Evolutionary conservation across 2,329 filamentous ascomycete genomes (phyloP), one percentile per base, ranked within the genome.

Genomic region (Colletotrichum chlorophyti): DNA sequence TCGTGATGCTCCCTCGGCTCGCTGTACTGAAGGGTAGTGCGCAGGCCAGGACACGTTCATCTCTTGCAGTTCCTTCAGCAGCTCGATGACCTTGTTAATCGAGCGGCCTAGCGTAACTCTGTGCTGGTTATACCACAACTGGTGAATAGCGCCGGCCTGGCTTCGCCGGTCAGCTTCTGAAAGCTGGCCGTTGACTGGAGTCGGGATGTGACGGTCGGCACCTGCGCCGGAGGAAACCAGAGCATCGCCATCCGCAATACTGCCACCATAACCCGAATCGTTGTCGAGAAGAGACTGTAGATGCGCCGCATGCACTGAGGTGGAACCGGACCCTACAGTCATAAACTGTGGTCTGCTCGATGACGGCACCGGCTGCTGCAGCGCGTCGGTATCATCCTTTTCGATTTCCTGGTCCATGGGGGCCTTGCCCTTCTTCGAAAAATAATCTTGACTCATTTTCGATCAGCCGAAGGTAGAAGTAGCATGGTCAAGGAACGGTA

Each of bases 101-200:
- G 93, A 90, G 59, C 93, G 89, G 38, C 87, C 91, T n/a, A 99
- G 85, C 27, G 91, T 87, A 6, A 88, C 91, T 58, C 93, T 88
- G 72, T 98, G 97, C 68, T 92, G 87, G 74, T 98, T 98, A 77
- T 97, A 97, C 81, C 91, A 91, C 64, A 98, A 83, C 76, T 98
- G 95, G 69, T 96, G 90, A 45, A 97, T 87, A 74, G 96, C 91
- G 69, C 89, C 91, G 32, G 91, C 89, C 64, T 94, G 86, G 40
- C 75, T 73, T 68, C 79, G 76, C 41, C 78, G 76, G 58, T 74
- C 69, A 38, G 75, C 71, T 37, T 78, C 75, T 65, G 79, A 77
- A 71, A 78, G 79, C 35, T 61, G 54, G 26, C 50, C 53, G 40
- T 62, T 57, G 38, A 35, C 45, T 15, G 53, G 14, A 27, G 54